Evolutionary conservation across 2,329 filamentous ascomycete species (phyloP), one percentile per base, ranked within the genome.

Genomic region (Knufia petricola): DNA sequence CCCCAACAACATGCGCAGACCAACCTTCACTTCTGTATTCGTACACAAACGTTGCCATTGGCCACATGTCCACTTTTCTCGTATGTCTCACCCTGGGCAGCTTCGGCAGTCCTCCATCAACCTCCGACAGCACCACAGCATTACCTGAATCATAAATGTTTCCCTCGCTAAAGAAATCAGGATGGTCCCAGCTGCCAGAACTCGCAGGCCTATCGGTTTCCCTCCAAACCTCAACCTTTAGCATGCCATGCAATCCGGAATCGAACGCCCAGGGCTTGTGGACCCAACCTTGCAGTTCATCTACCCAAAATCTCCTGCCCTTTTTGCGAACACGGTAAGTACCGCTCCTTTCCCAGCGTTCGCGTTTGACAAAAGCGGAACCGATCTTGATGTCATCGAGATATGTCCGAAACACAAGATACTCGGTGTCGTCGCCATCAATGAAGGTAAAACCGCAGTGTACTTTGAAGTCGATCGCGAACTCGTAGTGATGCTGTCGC

Each of bases 361-460:
- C 44, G 15, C 44, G 44, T 20, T 47, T 47, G 20, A 47, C 32
- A 20, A 47, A 47, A 3, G 19, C 44, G 26, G 19, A 26, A 3
- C 44, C 44, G n/a, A 47, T 47, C 15, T 38, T 37, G 32, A 26
- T 23, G 17, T 39, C 44, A 15, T 47, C 44, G n/a, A 38, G 44
- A 30, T 38, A 47, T 26, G 44, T 30, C 9, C 44, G 44, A 39
- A 47, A 47, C 15, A 47, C 44, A 12, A 47, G 50, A n/a, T 52
- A 30, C 19, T 46, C 44, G 17, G 50, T 32, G 28, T 44, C 43
- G 41, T 55, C 48, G 24, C 48, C 44, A 26, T 55, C 48, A 20
- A 47, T 46, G 28, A 55, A 49, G 2, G 37, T 48, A 30, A 55
- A 55, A 7, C 44, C 44, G 23, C 44, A 47, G 28, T 39, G 34